A percentile compares a stretch with the other conserved stretches of the same genome.
Evolutionary conservation across 176 grass and related monocot genomes (phyloP).

Genomic region (Bromus sterilis): DNA sequence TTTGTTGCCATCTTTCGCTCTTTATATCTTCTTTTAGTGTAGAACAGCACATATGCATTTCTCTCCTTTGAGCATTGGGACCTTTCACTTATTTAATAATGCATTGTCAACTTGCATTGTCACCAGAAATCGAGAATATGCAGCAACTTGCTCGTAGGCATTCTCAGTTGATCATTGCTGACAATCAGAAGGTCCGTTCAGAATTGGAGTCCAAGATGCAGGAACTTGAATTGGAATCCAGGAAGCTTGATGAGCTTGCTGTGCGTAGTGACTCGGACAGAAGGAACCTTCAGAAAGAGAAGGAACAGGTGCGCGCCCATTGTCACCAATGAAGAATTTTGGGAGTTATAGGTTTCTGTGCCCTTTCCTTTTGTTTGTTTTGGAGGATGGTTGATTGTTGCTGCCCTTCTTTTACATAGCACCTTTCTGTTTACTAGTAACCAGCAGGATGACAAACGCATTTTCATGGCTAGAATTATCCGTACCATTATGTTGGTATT

Average conservation of each 20-base stretch:
- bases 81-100: not conserved
- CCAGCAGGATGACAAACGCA: not conserved
- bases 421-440: not conserved
- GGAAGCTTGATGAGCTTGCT: not conserved
- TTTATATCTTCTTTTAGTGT: not conserved
- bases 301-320: constrained; percentile 3
- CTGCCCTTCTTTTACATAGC: not conserved
- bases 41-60: not conserved
- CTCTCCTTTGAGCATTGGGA: not conserved
- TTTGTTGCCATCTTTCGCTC: not conserved
- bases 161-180: constrained; percentile 44
- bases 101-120: not conserved
- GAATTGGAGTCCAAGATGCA: constrained; percentile 45
- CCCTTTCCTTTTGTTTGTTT: not conserved
- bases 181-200: constrained; percentile 41
- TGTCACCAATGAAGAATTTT: not conserved
- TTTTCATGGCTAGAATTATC: not conserved
- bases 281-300: constrained; percentile 4
- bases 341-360: not conserved
- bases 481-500: not conserved
- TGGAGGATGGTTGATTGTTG: not conserved
- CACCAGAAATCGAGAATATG: constrained; percentile 54
- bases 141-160: constrained; percentile 49
- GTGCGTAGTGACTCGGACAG: not conserved
- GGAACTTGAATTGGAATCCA: constrained; percentile 27